phyloP scores from a whole-genome alignment of 2,329 filamentous ascomycete genomes.

The Metarhizium robertsii region DNA sequence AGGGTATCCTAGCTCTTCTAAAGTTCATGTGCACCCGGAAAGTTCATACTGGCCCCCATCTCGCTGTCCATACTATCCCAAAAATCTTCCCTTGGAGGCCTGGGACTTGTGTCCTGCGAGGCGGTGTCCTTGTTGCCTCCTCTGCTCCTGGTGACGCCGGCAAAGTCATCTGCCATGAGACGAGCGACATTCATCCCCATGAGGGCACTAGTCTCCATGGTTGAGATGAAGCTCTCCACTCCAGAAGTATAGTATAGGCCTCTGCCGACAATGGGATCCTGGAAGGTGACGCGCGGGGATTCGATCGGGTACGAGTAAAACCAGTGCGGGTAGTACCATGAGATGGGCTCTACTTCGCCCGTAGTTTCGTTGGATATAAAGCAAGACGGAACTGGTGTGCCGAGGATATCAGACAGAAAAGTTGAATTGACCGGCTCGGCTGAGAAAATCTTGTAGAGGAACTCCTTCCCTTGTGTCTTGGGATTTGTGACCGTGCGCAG shows the following conservation, averaged over 20 bases:
- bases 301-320: constrained; percentile 84
- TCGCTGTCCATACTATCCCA: constrained; percentile 11
- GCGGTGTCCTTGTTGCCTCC: not conserved
- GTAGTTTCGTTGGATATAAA: constrained; percentile 25
- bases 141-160: constrained; percentile 12
- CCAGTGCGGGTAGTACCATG: constrained; percentile 67
- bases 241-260: constrained; percentile 63
- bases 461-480: constrained; percentile 41
- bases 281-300: constrained; percentile 78
- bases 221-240: constrained; percentile 91
- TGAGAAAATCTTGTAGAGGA: constrained; percentile 58
- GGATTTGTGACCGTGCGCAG: constrained; percentile 57
- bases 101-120: not conserved
- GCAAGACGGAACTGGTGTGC: constrained; percentile 33
- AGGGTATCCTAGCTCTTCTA: constrained; percentile 5
- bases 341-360: constrained; percentile 41
- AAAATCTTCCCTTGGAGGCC: constrained; percentile 5
- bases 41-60: constrained; percentile 7
- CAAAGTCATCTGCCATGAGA: constrained; percentile 54
- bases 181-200: constrained; percentile 82
- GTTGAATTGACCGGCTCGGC: constrained; percentile 40
- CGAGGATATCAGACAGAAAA: constrained; percentile 45
- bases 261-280: constrained; percentile 61
- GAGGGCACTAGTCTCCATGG: constrained; percentile 92
- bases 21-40: constrained; percentile 8